These are phyloP conservation scores for Candida morakotiae DNA, from an alignment of 805 yeast species.

Conservation along the genomic window DNA sequence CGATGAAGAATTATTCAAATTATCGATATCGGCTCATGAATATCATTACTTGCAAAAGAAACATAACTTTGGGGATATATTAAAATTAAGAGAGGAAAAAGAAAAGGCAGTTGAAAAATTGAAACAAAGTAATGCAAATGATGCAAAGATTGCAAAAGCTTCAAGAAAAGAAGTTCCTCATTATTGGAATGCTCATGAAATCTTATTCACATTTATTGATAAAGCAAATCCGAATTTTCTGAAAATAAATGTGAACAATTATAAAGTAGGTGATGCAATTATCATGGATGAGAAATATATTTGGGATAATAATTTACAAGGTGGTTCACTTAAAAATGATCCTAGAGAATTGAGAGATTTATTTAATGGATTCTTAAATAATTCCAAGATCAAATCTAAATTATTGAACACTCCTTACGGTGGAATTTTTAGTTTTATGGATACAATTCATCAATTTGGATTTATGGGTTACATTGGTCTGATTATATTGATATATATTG, in stretches of 20 bases:
- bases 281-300: slow-evolving; percentile 40
- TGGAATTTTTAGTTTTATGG: slow-evolving; percentile 35
- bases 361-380: slow-evolving; percentile 35
- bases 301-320: slow-evolving; percentile 33
- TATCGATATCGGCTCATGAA: slow-evolving; percentile 46
- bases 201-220: slow-evolving; percentile 50
- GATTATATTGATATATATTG: slow-evolving; percentile 10
- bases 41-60: slow-evolving; percentile 43
- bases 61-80: slow-evolving; percentile 32
- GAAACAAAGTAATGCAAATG: slow-evolving; percentile 35
- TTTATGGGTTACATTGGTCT: slow-evolving; percentile 36
- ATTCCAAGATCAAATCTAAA: slow-evolving; percentile 14
- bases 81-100: slow-evolving; percentile 32
- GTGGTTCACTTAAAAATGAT: slow-evolving; percentile 30
- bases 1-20: slow-evolving; percentile 30
- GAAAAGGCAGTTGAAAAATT: slow-evolving; percentile 38
- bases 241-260: slow-evolving; percentile 26
- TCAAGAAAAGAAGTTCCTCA: slow-evolving; percentile 49
- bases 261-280: slow-evolving; percentile 52
- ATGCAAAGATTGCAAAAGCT: slow-evolving; percentile 41
- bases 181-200: slow-evolving; percentile 39
- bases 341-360: slow-evolving; percentile 31
- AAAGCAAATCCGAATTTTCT: slow-evolving; percentile 30
- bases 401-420: slow-evolving; percentile 44
- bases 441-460: slow-evolving; percentile 41